These are phyloP conservation scores for Jamesozyma spencerorum DNA, from an alignment of 805 yeast species.

Conservation along the genomic window DNA sequence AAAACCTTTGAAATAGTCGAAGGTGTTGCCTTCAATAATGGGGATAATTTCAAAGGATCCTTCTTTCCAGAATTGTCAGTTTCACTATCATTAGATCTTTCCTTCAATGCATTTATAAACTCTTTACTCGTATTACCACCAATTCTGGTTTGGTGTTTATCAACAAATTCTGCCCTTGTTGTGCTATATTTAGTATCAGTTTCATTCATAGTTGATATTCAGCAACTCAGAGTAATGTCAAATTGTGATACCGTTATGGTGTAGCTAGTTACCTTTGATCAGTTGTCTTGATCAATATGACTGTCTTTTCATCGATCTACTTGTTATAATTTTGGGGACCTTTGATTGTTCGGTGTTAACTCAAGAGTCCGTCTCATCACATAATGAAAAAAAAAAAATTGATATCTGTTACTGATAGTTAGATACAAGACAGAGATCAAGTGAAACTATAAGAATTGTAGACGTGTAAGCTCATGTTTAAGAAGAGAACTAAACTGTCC, in stretches of 20 bases:
- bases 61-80: slow-evolving; percentile 4
- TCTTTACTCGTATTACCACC: slow-evolving; percentile 25
- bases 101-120: slow-evolving; percentile 10
- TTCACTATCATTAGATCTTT: slow-evolving; percentile 2
- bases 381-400: no score
- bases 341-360: no score
- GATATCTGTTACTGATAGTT: no score
- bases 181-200: slow-evolving; percentile 11
- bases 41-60: slow-evolving; percentile 42
- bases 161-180: slow-evolving; percentile 26
- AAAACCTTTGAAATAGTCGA: slow-evolving; percentile 81
- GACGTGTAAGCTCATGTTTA: slow-evolving; percentile 18
- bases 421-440: no score
- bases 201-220: slow-evolving; percentile 11
- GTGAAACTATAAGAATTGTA: no score
- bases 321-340: no score
- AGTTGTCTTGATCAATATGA: no score
- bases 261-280: not conserved
- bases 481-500: slow-evolving; percentile 14
- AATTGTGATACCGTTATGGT: not conserved
- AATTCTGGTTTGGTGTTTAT: slow-evolving; percentile 16
- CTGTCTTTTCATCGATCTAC: no score
- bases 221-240: not conserved
- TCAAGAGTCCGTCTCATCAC: no score
- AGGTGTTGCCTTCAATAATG: slow-evolving; percentile 80